Base-by-base conservation (phyloP, 257 asterid species). In the Coffea canephora region DNA sequence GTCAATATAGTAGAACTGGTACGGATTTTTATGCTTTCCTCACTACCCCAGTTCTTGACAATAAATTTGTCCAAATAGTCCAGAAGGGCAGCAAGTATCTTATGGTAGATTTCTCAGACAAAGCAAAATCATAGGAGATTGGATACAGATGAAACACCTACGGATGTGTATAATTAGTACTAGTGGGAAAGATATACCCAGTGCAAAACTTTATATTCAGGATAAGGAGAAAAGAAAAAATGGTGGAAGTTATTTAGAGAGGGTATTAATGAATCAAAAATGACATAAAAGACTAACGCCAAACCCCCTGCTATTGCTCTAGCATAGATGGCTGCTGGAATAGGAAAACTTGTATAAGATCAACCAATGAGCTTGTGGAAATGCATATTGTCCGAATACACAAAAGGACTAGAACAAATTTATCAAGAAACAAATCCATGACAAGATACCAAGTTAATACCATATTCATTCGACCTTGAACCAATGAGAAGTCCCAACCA, bases 401-500 rank as follows among this genome's bases (percentile, higher is more conserved):
- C 23, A 71, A 81, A 69, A 74, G 48, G 13, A 61, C 57, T 41
- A 36, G 45, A 10, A 67, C 54, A 55, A 48, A 9, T 31, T 31
- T 46, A 50, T 3, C 66, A 25, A 73, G 27, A 49, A 43, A 54
- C 25, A 81, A 55, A 74, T 46, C 72, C 71, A 76, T 23, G 65
- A 75, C 15, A 79, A 75, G 86, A 69, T 71, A 72, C 67, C 65
- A 79, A 89, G 83, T 84, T 79, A 75, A 79, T 92, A 96, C 97
- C 98, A 86, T 64, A 90, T 79, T 94, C 88, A 92, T 78, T 84
- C 92, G 94, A 80, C 99, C 97, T 88, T 92, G 98, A 75, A 89
- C 91, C 90, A 96, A 84, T n/a, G 97, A 85, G 84, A 96, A 96
- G 87, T 96, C 99, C 97, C 99, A 96, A 77, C 97, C 99, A 85